Evolutionary conservation across 2,329 filamentous ascomycete species (phyloP), one percentile per base, ranked within the genome.

Genomic region (Alternaria infectoria): DNA sequence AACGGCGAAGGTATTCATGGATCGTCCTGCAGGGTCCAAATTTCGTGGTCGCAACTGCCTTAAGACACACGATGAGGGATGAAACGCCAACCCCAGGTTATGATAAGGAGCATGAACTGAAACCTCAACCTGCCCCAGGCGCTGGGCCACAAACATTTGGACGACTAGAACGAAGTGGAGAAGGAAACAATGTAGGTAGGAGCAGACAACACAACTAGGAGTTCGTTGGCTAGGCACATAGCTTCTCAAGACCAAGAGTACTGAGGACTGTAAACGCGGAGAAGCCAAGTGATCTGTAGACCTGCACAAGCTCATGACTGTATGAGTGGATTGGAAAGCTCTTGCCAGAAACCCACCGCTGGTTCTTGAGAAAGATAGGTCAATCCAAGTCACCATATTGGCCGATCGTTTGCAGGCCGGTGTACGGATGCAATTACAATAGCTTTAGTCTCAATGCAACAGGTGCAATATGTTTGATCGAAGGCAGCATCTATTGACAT

Each of bases 61-160:
- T 65, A 63, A 66, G 62, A 67, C 60, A 66, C 32, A 60, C 30
- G 30, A 51, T 62, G 65, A 57, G 59, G 67, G 64, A 64, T 70
- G 69, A 70, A 69, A 70, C 68, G 59, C 61, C 44, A 59, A 47
- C 36, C 55, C 43, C 58, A 46, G 36, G 58, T 54, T 67, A 57
- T 65, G 65, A 65, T 68, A 67, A 64, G 59, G 59, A 67, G 54
- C 54, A 60, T 25, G 43, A 59, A 59, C 65, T 73, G 71, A 74
- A 74, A 74, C 71, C 56, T 55, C 28, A 55, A 62, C 28, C 50
- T 64, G 65, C 58, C 54, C 66, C 61, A 70, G 63, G 62, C 59
- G 57, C 49, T 30, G 15, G 47, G 51, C 56, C 40, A 54, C 26
- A 59, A 49, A 54, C 57, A 58, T 44, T 15, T 51, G 43, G 56